Base-by-base conservation (phyloP, 208 protist genomes). In the Trypanosoma melophagium region DNA sequence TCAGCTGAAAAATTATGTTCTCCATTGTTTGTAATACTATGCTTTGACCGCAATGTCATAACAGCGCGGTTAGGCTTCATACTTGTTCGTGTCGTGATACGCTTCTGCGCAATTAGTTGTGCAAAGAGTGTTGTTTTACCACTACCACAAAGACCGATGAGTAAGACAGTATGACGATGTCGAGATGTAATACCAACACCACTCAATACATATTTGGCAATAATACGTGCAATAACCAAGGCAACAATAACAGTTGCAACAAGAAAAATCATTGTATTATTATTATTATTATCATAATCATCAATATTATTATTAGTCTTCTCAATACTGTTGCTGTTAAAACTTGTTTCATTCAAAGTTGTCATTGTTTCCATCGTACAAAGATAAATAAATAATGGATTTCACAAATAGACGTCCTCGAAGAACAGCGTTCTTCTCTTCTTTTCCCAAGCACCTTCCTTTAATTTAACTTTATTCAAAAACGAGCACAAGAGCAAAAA, bases 121-220 rank as follows among this genome's bases (percentile, higher is more conserved):
- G 74, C 68, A 71, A 94, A 91, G 21, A 96, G 69, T 14, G 84
- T 69, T 22, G 87, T 96, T 76, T 96, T 96, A 19, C 90, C 90
- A 28, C 82, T 87, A 38, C 66, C 68, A 19, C 77, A 76, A 3
- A 93, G 72, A 54, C 90, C 90, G 40, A 93, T 53, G 24, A 96
- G 62, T 60, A 93, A 56, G 19, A 74, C 64, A 17, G 66, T 50
- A 62, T 66, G 52, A 42, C 74, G 69, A 28, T 63, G 67, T 4
- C 80, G 77, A 5, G 65, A 60, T 13, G 54, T 50, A 5, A 49
- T 44, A 10, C 31, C 31, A 3, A 31, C 24, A 28, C 7, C 49
- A 13, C 42, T 25, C 42, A 77, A 22, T n/a, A 83, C 17, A 19
- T 45, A 42, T 9, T 22, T 13, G 4, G 64, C 24, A n/a, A 81